Base-by-base conservation (phyloP, 192 early-diverging fungal genomes). In the Mortierella alpina region DNA sequence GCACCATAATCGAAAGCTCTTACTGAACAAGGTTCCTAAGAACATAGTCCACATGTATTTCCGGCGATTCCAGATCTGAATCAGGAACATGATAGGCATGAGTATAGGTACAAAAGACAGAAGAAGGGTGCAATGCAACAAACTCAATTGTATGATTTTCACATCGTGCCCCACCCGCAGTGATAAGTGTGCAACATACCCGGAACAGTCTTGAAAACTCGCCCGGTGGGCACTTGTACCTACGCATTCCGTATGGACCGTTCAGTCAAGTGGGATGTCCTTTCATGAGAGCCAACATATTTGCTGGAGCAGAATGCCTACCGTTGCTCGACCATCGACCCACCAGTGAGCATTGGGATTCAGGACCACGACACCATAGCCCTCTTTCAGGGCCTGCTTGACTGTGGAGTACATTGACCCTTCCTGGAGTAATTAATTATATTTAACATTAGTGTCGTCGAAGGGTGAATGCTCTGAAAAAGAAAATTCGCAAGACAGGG, bases 311-410 rank as follows among this genome's bases (percentile, higher is more conserved):
- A 3, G 3, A 31, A 23, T 52, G 12, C 49, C 17, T 52, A 79
- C 76, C 12, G 63, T 23, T 42, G 68, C 45, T 22, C 48, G 49
- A 9, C 63, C 64, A 54, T 79, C 58, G 3, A 72, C 64, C 69
- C 69, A 79, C 49, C 63, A 71, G 51, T 79, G 76, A 15, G 63
- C 57, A 44, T 79, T 79, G 40, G 76, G 76, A 45, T 79, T 79
- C 6, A 72, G 53, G 15, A 72, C 55, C 11, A 67, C 40, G 39
- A 79, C 47, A 7, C 76, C 76, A 31, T 61, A 79, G 5, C 69
- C 76, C 13, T 65, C 58, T 23, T 66, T 45, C 20, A 23, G 68
- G 20, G 76, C 76, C 42, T 41, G 45, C 18, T 57, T 54, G 45
- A 67, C 69, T 14, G 54, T 51, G 2, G 14, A 15, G 18, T 47